Conservation (phyloP, 306 rosid genomes). For the Quercus gilva region DNA sequence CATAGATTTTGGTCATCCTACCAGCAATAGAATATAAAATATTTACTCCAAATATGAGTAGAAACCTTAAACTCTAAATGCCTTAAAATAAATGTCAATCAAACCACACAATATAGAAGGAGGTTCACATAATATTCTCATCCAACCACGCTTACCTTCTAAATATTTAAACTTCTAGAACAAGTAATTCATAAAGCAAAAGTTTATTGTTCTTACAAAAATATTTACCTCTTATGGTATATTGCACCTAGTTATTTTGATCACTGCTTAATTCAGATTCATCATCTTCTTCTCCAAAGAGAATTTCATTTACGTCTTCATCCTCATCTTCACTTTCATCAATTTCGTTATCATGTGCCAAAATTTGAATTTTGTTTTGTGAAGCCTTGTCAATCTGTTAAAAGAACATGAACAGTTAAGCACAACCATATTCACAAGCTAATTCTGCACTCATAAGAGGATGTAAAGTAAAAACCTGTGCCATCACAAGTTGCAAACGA, state of each 20-base stretch:
- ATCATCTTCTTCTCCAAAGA: constrained; percentile 53
- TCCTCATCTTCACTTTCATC: constrained; percentile 55
- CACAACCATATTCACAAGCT: constrained; percentile 17
- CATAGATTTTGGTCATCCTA: neutral
- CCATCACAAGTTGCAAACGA: constrained; percentile 73
- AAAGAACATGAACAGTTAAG: constrained; percentile 8
- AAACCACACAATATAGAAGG: neutral
- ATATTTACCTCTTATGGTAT: neutral
- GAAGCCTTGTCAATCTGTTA: constrained; percentile 71
- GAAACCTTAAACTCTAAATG: neutral
- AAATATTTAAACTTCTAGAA: neutral
- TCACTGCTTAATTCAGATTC: constrained; percentile 83
- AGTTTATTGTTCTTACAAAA: neutral
- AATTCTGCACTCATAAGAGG: constrained; percentile 2
- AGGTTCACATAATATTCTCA: neutral
- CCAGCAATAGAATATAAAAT: neutral
- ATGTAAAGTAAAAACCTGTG: constrained; percentile 57
- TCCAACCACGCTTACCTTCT: neutral
- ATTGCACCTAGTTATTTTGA: constrained; percentile 46
- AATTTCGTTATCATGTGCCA: constrained; percentile 24
- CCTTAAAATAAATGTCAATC: neutral
- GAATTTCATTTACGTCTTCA: constrained; percentile 43
- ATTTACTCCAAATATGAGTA: neutral
- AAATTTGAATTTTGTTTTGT: constrained; percentile 30
- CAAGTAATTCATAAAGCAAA: neutral